Base-by-base conservation (phyloP, 768 basidiomycete genomes). In the Hericium coralloides region DNA sequence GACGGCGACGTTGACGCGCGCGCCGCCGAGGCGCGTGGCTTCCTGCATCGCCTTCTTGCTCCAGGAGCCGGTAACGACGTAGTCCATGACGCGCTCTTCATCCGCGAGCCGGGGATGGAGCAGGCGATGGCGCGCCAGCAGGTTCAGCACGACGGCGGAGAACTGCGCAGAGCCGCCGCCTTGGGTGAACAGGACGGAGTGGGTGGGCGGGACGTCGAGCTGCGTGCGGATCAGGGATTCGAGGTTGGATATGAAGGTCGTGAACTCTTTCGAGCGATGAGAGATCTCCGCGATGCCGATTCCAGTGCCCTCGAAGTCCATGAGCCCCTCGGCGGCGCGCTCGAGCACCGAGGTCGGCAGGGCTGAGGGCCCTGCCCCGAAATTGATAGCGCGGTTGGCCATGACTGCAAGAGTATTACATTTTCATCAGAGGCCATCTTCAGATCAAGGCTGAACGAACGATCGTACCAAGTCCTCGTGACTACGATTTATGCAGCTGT, bases 211-310 rank as follows among this genome's bases (percentile, higher is more conserved):
- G 37, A 99, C 84, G 15, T 78, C 72, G 58, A 98, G 85, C 65
- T 94, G 86, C 14, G 72, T 73, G 57, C 92, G 83, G 59, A 93
- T 82, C 66, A 83, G 81, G 38, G 73, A 68, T 70, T 87, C 83
- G 65, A 87, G 74, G 52, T 76, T 69, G 56, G 76, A 72, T 61
- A 95, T 70, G 70, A 86, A 87, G 20, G 79, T 75, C 53, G 79
- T 78, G 70, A 98, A 98, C 61, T 94, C 88, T 64, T 89, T 83
- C 41, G 93, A 93, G 62, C 97, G 89, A 70, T 99, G 97, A 1
- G 93, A 95, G 68, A 98, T 82, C 71, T 99, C 97, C 45, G 92
- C 89, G 68, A 99, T 84, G 47, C 97, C 97, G 59, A 98, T 95
- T 25, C 97, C 97, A 2, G 91, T 95, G 49, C 79, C 79, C 56